Conservation (phyloP, 805 yeast species). For the Candida qinlingensis region DNA sequence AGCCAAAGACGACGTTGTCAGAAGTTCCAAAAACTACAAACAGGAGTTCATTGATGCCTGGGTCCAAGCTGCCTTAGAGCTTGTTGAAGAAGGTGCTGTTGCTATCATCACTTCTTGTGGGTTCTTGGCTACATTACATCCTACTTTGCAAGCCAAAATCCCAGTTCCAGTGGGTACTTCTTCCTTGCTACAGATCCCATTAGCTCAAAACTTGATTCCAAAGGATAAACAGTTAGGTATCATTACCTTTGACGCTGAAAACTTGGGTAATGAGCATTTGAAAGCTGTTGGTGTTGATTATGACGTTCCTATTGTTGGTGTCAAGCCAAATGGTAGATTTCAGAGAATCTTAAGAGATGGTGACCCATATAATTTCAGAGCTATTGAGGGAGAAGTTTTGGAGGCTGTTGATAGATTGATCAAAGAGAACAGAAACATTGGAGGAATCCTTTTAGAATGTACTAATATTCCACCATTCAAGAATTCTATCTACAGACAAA, state of each 20-base stretch:
- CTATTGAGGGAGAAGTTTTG: constrained; percentile 25
- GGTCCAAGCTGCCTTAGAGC: constrained; percentile 23
- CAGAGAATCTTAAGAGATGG: constrained; percentile 26
- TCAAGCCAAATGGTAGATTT: constrained; percentile 21
- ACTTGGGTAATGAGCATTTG: constrained; percentile 25
- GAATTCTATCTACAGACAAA: constrained; percentile 22
- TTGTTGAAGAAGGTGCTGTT: constrained; percentile 28
- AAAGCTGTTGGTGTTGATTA: constrained; percentile 27
- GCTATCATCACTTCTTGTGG: constrained; percentile 33
- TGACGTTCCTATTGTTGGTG: constrained; percentile 23
- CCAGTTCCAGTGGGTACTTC: constrained; percentile 31
- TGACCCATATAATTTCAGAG: constrained; percentile 21
- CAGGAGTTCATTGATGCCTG: constrained; percentile 25
- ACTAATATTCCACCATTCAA: constrained; percentile 32
- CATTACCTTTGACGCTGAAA: constrained; percentile 27
- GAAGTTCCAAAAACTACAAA: constrained; percentile 15
- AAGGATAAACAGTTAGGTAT: constrained; percentile 25
- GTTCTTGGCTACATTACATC: constrained; percentile 29
- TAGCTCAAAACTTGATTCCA: constrained; percentile 21
- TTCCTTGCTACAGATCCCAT: constrained; percentile 29
- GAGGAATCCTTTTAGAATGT: constrained; percentile 30
- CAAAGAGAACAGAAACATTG: constrained; percentile 19
- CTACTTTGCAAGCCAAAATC: constrained; percentile 21
- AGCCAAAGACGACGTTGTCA: constrained; percentile 9
- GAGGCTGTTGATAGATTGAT: constrained; percentile 21